A percentile compares a stretch with the other conserved stretches of the same genome.
Conservation (phyloP, 345 rosid genomes). For the Firmiana major region DNA sequence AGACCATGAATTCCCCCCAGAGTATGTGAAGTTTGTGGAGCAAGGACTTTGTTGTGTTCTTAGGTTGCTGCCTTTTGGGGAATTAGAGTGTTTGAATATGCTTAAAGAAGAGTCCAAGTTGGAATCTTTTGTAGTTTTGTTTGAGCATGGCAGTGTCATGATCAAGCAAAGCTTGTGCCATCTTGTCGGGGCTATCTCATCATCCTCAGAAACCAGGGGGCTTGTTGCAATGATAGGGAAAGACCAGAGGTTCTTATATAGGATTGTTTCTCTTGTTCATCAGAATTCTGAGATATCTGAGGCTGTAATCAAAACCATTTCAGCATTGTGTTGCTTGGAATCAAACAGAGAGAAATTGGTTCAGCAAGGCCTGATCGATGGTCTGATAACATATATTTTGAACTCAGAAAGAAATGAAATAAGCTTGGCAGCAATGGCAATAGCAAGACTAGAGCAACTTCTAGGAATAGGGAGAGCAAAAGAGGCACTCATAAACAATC, state of each 20-base stretch:
- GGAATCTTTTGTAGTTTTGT: slow-evolving; percentile 29
- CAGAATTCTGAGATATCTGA: slow-evolving; percentile 24
- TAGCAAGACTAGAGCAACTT: slow-evolving; percentile 40
- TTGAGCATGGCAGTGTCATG: slow-evolving; percentile 30
- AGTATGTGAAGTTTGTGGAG: slow-evolving; percentile 30
- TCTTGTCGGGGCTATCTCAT: slow-evolving; percentile 40
- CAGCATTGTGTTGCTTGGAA: slow-evolving; percentile 37
- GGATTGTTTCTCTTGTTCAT: slow-evolving; percentile 26
- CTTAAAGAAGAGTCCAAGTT: slow-evolving; percentile 38
- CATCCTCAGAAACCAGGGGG: slow-evolving; percentile 37
- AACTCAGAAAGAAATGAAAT: slow-evolving; percentile 28
- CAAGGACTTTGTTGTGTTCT: slow-evolving; percentile 34
- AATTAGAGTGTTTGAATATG: slow-evolving; percentile 28
- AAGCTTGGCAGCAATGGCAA: slow-evolving; percentile 29
- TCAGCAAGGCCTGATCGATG: slow-evolving; percentile 27
- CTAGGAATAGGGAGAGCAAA: slow-evolving; percentile 29
- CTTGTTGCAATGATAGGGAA: slow-evolving; percentile 31
- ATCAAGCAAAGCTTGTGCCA: slow-evolving; percentile 39
- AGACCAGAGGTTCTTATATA: slow-evolving; percentile 14
- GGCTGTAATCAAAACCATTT: slow-evolving; percentile 37
- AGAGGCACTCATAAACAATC: slow-evolving; percentile 30
- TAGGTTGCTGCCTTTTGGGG: slow-evolving; percentile 27
- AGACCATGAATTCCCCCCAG: slow-evolving; percentile 23
- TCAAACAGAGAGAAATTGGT: slow-evolving; percentile 35
- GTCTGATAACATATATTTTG: slow-evolving; percentile 32